Evolutionary conservation across 179 eudicot species (phyloP).

Genomic region (Beta macrorhiza): DNA sequence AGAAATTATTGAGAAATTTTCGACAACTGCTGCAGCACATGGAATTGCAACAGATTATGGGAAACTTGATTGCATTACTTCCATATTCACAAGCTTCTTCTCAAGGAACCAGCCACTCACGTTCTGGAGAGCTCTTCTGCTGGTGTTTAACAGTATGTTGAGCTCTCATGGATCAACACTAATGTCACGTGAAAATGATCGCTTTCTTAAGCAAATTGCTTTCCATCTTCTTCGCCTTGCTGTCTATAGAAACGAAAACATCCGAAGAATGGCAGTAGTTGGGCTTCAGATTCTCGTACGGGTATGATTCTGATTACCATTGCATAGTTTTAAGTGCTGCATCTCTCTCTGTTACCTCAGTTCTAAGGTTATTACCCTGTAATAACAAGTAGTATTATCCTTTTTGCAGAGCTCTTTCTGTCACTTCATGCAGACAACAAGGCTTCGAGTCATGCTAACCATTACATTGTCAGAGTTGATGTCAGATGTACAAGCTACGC

Average conservation of each 20-base stretch:
- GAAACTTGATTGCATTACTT: constrained; percentile 94
- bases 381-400: constrained; percentile 10
- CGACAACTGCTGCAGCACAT: constrained; percentile 70
- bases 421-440: constrained; percentile 70
- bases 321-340: background rate
- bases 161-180: constrained; percentile 88
- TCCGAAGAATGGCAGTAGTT: constrained; percentile 82
- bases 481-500: constrained; percentile 98
- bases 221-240: constrained; percentile 99
- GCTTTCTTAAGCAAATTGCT: constrained; percentile 94
- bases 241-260: constrained; percentile 80
- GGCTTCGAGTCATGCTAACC: constrained; percentile 90
- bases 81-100: constrained; percentile 83
- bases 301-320: constrained; percentile 44
- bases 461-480: constrained; percentile 95
- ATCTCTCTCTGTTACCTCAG: background rate
- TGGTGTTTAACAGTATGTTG: constrained; percentile 73
- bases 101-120: constrained; percentile 84
- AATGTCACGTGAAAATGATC: constrained; percentile 96
- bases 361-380: background rate
- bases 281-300: constrained; percentile 95
- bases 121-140: constrained; percentile 86
- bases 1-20: constrained; percentile 83
- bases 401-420: constrained; percentile 87
- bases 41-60: constrained; percentile 95